Evolutionary conservation across 2,329 filamentous ascomycete genomes (phyloP), one percentile per base, ranked within the genome.

Genomic region (Paraphoma chrysanthemicola): DNA sequence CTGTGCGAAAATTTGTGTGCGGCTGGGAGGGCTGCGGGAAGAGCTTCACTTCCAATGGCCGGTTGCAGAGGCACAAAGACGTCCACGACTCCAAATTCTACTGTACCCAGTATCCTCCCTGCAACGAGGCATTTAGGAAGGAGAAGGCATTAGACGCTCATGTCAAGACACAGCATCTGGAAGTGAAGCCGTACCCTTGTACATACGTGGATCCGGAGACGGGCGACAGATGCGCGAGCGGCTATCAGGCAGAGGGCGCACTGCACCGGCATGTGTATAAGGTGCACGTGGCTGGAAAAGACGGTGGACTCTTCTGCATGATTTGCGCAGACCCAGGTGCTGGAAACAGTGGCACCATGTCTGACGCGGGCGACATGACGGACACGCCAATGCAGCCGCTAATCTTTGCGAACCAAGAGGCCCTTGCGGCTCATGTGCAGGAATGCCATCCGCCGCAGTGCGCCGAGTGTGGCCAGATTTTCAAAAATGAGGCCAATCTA

Each of bases 141-240:
- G 90, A 92, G 72, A 88, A 92, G 63, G 96, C 93, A 0, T 83
- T 97, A 14, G 88, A 93, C 72, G 88, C 90, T 49, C 94, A 98
- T 73, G 86, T 97, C 60, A 86, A 89, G 51, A 86, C 86, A 9
- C 89, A 88, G 11, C 94, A 98, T 74, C 79, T 94, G 39, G 82
- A 88, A 29, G 78, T 89, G 56, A 86, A 89, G 44, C 87, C 91
- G 0, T 96, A 88, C 68, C 82, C 83, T 5, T 98, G 94, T 74
- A 80, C 82, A 1, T 82, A 89, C 54, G 63, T 83, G n/a, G 79
- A 87, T 60, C 72, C 79, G 17, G 72, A 74, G 5, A 86, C 84
- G 0, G 82, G 81, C 7, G 72, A 82, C 49, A 73, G 75, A 51
- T 97, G 94, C 68, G 77, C 79, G 0, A 84, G 85, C 57, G 88